phyloP scores from a whole-genome alignment of 108 stramenopile species.

The Schizochytrium sp. region DNA sequence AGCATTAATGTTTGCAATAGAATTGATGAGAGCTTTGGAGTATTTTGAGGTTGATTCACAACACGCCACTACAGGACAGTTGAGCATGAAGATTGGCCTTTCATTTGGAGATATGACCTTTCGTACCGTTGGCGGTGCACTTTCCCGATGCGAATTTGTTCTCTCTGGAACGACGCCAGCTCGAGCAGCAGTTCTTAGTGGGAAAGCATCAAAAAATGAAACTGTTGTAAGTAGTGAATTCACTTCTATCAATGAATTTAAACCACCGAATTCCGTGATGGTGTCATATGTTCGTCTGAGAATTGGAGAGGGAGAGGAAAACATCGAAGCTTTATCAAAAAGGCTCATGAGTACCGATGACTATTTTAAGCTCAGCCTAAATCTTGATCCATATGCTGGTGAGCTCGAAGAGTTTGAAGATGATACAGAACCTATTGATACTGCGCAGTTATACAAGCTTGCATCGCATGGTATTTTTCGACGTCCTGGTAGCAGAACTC shows the following conservation, averaged over 20 bases:
- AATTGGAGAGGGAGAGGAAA: neutral
- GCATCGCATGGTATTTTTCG: neutral
- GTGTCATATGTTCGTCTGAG: neutral
- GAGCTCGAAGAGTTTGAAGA: neutral
- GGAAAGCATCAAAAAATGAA: neutral
- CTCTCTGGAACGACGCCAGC: neutral
- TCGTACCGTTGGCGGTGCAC: neutral
- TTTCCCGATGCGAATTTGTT: neutral
- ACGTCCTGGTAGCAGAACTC: neutral
- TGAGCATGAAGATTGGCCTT: constrained; percentile 48
- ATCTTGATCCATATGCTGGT: neutral
- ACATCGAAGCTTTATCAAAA: neutral
- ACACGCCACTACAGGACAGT: neutral
- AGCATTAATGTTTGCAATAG: constrained; percentile 22
- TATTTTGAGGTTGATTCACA: neutral
- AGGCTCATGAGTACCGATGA: neutral
- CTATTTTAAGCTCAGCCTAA: neutral
- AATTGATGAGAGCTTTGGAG: constrained; percentile 40
- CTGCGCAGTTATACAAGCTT: neutral
- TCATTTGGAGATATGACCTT: neutral
- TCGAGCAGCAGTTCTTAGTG: neutral
- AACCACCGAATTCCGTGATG: neutral
- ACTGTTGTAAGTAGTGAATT: neutral
- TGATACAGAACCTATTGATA: neutral
- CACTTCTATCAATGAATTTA: neutral